Percentiles rank a stretch among this genome's conserved stretches.
Conservation (phyloP, 768 basidiomycete species). For the Tricholoma terreum region DNA sequence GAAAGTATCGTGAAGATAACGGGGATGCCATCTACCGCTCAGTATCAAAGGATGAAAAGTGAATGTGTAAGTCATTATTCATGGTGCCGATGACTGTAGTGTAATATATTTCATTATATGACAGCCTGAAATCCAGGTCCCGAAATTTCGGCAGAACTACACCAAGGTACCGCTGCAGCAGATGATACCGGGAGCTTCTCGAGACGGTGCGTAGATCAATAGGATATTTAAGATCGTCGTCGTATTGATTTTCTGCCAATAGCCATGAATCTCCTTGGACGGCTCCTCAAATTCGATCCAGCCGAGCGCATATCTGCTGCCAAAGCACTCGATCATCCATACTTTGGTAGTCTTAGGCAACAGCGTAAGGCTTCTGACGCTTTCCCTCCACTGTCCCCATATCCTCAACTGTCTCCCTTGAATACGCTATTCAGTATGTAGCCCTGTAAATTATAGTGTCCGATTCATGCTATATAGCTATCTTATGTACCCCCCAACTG, state of each 20-base stretch:
- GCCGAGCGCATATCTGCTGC: slow-evolving; percentile 86
- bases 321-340: slow-evolving; percentile 88
- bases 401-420: no score
- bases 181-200: slow-evolving; percentile 83
- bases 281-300: slow-evolving; percentile 94
- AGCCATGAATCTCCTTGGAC: slow-evolving; percentile 93
- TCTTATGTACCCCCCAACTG: no score
- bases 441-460: no score
- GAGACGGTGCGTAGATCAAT: slow-evolving; percentile 55
- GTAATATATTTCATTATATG: not conserved
- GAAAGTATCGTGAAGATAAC: slow-evolving; percentile 96
- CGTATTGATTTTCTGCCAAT: slow-evolving; percentile 9
- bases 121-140: slow-evolving; percentile 72
- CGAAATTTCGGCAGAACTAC: slow-evolving; percentile 77
- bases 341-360: slow-evolving; percentile 44
- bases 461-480: no score
- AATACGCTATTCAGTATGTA: no score
- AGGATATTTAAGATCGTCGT: not conserved
- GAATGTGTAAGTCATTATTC: slow-evolving; percentile 85
- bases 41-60: slow-evolving; percentile 81
- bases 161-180: slow-evolving; percentile 82
- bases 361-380: no score
- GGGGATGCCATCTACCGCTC: slow-evolving; percentile 90
- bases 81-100: no score
- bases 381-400: no score